Percentiles rank a stretch among this genome's conserved stretches.
Evolutionary conservation across 2,329 filamentous ascomycete genomes (phyloP).

Genomic region (Penicillium sp.): DNA sequence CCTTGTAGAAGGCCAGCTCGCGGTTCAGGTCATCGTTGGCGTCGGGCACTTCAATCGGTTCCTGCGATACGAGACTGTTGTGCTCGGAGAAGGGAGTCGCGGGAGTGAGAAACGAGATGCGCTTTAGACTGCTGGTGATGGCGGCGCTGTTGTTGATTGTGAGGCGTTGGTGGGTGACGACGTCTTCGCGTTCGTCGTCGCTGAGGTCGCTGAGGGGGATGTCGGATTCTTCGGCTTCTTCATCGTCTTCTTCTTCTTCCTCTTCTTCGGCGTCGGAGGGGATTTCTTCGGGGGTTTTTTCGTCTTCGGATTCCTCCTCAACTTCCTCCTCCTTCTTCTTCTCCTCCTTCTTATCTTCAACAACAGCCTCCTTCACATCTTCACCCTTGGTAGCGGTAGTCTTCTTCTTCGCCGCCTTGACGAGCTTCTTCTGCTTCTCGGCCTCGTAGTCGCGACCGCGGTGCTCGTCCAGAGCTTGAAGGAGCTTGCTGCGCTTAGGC

Average conservation of each 20-base stretch:
- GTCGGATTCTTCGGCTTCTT: too few species aligned
- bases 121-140: conserved; percentile 68
- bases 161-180: conserved; percentile 80
- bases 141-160: conserved; percentile 96
- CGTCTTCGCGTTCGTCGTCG: conserved; percentile 73
- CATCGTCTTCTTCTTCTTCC: too few species aligned
- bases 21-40: conserved; percentile 85
- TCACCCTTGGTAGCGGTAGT: conserved; percentile 27
- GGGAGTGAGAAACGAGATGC: conserved; percentile 48
- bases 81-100: conserved; percentile 72
- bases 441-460: conserved; percentile 61
- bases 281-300: too few species aligned
- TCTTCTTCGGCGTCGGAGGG: too few species aligned
- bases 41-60: conserved; percentile 66
- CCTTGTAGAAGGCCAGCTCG: conserved; percentile 86
- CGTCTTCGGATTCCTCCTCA: conserved; percentile 55
- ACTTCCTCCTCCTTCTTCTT: conserved; percentile 42
- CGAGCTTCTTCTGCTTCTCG: conserved; percentile 65
- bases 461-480: conserved; percentile 50
- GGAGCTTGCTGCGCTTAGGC: conserved; percentile 52
- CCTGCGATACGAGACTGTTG: conserved; percentile 62
- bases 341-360: too few species aligned
- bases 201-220: conserved; percentile 79
- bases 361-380: conserved; percentile 19
- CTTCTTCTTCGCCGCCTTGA: conserved; percentile 40